These are phyloP conservation scores for Aphanoascus verrucosus DNA, from an alignment of 2,329 filamentous ascomycete genomes.

Conservation along the genomic window DNA sequence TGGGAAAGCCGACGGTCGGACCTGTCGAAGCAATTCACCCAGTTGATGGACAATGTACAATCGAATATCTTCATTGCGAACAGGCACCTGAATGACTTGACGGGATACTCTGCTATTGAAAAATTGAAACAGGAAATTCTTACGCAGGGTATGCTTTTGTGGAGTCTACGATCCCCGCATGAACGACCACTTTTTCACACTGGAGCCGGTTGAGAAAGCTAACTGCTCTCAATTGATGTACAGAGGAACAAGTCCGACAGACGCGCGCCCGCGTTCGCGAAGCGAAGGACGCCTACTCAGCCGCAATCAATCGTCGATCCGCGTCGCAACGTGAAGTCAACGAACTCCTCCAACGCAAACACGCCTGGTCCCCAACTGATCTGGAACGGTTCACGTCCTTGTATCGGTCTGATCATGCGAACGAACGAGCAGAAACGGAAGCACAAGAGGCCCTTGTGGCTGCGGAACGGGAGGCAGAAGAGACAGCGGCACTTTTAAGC, in stretches of 20 bases:
- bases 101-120: constrained; percentile 88
- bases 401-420: constrained; percentile 83
- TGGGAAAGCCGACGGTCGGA: constrained; percentile 45
- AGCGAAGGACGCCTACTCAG: constrained; percentile 66
- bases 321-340: constrained; percentile 91
- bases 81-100: constrained; percentile 84
- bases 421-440: constrained; percentile 70
- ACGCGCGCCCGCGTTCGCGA: constrained; percentile 56
- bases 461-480: constrained; percentile 70
- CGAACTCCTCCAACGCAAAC: constrained; percentile 82
- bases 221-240: constrained; percentile 13
- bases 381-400: constrained; percentile 89
- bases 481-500: constrained; percentile 62
- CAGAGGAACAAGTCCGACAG: constrained; percentile 43
- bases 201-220: neutral
- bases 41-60: constrained; percentile 81
- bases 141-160: constrained; percentile 43
- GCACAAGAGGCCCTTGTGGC: constrained; percentile 61
- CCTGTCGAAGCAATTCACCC: constrained; percentile 51
- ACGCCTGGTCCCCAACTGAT: constrained; percentile 76
- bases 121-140: constrained; percentile 69
- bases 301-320: constrained; percentile 73
- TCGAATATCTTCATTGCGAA: constrained; percentile 74
- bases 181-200: neutral
- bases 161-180: neutral